These are phyloP conservation scores for Aquilaria sinensis DNA, from an alignment of 345 rosid genomes.

Conservation along the genomic window DNA sequence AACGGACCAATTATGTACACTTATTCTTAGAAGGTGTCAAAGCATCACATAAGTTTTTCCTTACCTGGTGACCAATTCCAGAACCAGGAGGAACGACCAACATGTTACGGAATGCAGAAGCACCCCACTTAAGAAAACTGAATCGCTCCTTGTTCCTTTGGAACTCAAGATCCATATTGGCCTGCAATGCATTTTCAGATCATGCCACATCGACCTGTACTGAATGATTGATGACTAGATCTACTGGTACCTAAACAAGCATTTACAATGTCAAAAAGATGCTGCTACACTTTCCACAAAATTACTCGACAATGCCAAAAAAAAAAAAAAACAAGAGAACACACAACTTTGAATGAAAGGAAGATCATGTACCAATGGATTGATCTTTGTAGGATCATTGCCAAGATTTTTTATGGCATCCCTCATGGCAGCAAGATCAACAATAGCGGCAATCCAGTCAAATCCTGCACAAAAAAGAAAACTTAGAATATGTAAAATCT, in stretches of 20 bases:
- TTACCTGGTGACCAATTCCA: slow-evolving; percentile 80
- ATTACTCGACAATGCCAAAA: neutral
- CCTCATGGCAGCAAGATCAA: slow-evolving; percentile 90
- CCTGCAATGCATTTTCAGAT: slow-evolving; percentile 63
- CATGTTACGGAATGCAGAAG: slow-evolving; percentile 66
- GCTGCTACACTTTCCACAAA: neutral
- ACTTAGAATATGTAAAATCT: neutral
- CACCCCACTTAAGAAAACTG: slow-evolving; percentile 71
- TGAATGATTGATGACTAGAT: slow-evolving; percentile 82
- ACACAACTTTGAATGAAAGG: neutral
- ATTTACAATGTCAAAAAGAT: slow-evolving; percentile 1
- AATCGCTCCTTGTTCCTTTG: slow-evolving; percentile 60
- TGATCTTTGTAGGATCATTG: slow-evolving; percentile 73
- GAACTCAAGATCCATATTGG: slow-evolving; percentile 70
- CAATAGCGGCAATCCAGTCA: slow-evolving; percentile 85
- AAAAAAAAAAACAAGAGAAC: neutral
- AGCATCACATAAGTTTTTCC: neutral
- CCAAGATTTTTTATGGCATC: slow-evolving; percentile 79
- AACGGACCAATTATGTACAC: neutral
- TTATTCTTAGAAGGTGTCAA: too few relatives aligned
- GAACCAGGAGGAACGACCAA: slow-evolving; percentile 71
- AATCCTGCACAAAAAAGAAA: slow-evolving; percentile 41
- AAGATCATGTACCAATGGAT: slow-evolving; percentile 61
- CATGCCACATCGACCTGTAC: slow-evolving; percentile 84
- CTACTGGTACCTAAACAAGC: slow-evolving; percentile 69